Base-by-base conservation (phyloP, 768 basidiomycete species). In the Mycena epipterygia region DNA sequence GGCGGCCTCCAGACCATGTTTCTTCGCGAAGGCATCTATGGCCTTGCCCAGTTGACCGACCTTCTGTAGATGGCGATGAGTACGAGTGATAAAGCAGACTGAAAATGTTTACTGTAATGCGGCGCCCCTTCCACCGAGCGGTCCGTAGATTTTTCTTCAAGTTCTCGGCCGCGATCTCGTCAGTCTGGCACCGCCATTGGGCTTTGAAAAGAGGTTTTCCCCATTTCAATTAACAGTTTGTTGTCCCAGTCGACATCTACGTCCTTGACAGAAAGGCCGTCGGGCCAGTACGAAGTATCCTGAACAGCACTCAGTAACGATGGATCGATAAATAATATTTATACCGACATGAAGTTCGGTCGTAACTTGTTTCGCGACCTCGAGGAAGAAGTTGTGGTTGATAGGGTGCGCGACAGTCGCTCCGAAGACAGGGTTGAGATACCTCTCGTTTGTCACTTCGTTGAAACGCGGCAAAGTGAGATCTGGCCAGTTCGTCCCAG, bases 131-230 rank as follows among this genome's bases (percentile, higher is more conserved):
- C 46, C 19, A 0, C 17, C 59, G 9, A 49, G 35, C 37, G 4
- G 12, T 23, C 17, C 23, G 30, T n/a, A 3, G 46, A 25, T 59
- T 29, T 2, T 1, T 12, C 2, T n/a, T 13, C 0, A 49, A 16
- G 21, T 14, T n/a, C 21, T 0, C 1, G n/a, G 46, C 59, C 3
- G 21, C 32, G 12, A 21, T 21, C 33, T 33, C 46, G 23, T 61
- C 46, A 4, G 17, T 23, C 59, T 61, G 44, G 1, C 2, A 2
- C n/a, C 59, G 59, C 44, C 46, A 61, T 14, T 33, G 32, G 23
- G 2, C 32, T n/a, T 61, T 61, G 37, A n/a, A 63, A 63, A 14
- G 61, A 49, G 2, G 61, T 63, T 12, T 61, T 61, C 3, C 44
- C 30, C 59, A 61, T 61, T n/a, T 61, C 59, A 16, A 3, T 14